A percentile compares a stretch with the other conserved stretches of the same genome.
Conservation (phyloP, 1,284 basidiomycete genomes). For the Ceratorhiza oryzae-sativae region DNA sequence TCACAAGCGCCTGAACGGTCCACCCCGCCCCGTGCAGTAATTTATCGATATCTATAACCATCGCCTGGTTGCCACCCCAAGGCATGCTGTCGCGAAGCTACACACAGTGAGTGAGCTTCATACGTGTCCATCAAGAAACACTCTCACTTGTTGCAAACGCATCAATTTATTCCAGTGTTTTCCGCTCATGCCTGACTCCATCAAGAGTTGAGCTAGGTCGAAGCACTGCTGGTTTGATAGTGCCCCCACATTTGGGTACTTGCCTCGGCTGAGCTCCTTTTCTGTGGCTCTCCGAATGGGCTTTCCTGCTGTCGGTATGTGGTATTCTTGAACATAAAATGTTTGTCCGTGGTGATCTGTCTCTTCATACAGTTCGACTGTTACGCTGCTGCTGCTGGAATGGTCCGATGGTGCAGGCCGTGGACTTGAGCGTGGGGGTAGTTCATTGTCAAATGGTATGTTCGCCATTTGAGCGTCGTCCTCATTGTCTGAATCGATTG, state of each 20-base stretch:
- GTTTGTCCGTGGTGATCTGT: not conserved
- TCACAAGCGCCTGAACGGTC: constrained; percentile 32
- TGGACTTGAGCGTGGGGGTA: not conserved
- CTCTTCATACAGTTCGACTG: not conserved
- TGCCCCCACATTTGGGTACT: not conserved
- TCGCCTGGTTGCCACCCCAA: not conserved
- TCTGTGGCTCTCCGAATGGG: not conserved
- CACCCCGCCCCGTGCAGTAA: constrained; percentile 5
- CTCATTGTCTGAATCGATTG: not conserved
- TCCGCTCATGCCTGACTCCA: not conserved
- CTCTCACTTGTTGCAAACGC: constrained; percentile 1
- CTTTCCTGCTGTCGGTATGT: not conserved
- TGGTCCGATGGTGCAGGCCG: not conserved
- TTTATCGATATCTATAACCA: constrained; percentile 28
- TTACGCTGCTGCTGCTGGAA: not conserved
- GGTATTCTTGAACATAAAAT: constrained; percentile 2
- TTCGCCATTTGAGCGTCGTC: not conserved
- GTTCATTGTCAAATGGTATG: not conserved
- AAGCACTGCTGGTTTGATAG: not conserved
- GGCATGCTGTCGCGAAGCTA: not conserved
- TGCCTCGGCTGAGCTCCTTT: not conserved
- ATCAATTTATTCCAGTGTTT: not conserved
- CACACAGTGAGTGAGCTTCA: not conserved
- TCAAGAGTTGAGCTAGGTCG: not conserved
- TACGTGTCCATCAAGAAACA: no score